These are phyloP conservation scores for Paecilomyces variotii DNA, from an alignment of 2,329 filamentous ascomycete species.

Conservation along the genomic window DNA sequence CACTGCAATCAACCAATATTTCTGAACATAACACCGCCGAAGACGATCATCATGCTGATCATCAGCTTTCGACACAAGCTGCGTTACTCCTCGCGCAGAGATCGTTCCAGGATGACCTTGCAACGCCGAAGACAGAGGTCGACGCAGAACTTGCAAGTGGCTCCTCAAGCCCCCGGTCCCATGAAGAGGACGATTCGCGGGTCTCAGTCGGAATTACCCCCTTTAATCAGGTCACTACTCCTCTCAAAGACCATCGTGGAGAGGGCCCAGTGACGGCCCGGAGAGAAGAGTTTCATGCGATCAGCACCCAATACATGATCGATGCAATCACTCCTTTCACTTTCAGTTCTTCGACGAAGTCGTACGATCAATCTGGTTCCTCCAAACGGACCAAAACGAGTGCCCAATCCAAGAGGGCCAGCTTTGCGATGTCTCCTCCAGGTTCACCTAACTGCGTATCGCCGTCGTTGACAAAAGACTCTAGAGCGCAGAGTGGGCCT, in stretches of 20 bases:
- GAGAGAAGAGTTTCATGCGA: slow-evolving; percentile 14
- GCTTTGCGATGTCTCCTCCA: slow-evolving; percentile 7
- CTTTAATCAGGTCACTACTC: slow-evolving; percentile 16
- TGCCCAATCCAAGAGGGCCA: slow-evolving; percentile 13
- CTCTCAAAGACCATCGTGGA: slow-evolving; percentile 3
- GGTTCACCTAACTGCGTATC: slow-evolving; percentile 1
- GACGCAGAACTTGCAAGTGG: slow-evolving; percentile 7
- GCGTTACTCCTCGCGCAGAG: slow-evolving; percentile 31
- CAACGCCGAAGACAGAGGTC: slow-evolving; percentile 16
- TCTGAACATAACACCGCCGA: slow-evolving; percentile 16
- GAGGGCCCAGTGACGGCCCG: slow-evolving; percentile 3
- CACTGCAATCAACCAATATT: slow-evolving; percentile 31
- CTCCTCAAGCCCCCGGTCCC: slow-evolving; percentile 1
- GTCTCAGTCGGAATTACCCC: slow-evolving; percentile 20
- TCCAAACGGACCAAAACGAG: slow-evolving; percentile 3
- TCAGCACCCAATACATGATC: slow-evolving; percentile 35
- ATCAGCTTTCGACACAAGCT: slow-evolving; percentile 33
- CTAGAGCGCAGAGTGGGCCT: background rate
- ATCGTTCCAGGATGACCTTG: slow-evolving; percentile 31
- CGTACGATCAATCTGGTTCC: slow-evolving; percentile 3
- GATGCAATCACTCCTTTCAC: slow-evolving; percentile 33
- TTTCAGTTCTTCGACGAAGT: slow-evolving; percentile 26
- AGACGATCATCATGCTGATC: slow-evolving; percentile 18
- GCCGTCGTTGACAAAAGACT: background rate
- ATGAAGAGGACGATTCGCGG: background rate